Percentiles rank a stretch among this genome's conserved stretches.
Evolutionary conservation across 768 basidiomycete species (phyloP).

Genomic region (Krasilnikovozyma curviuscula): DNA sequence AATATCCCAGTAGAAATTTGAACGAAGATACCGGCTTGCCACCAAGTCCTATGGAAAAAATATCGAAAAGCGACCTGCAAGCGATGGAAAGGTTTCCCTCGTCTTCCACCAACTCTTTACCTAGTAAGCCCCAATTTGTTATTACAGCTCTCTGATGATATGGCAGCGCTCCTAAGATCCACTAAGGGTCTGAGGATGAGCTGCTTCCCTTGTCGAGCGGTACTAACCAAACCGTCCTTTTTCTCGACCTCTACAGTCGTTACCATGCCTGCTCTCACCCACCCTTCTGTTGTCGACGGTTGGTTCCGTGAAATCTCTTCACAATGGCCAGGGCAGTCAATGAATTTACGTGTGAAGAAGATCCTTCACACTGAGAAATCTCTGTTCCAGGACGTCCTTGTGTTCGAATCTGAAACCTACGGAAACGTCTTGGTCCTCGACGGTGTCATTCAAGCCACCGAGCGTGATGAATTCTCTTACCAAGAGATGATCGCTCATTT

Average conservation of each 20-base stretch:
- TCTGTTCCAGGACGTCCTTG: conserved; percentile 86
- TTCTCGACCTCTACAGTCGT: neutral
- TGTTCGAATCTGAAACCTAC: conserved; percentile 86
- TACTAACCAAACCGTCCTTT: no score
- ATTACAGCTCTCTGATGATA: no score
- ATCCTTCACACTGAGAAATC: conserved; percentile 88
- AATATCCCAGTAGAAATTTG: no score
- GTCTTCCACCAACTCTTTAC: no score
- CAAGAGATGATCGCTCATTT: conserved; percentile 98
- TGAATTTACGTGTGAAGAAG: conserved; percentile 47
- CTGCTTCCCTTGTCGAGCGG: no score
- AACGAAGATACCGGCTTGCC: no score
- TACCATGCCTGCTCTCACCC: neutral
- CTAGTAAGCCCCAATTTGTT: no score
- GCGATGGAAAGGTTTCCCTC: no score
- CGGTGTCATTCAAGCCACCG: conserved; percentile 88
- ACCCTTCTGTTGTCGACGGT: conserved; percentile 37
- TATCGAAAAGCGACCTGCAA: no score
- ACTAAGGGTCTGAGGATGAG: no score
- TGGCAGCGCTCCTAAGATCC: no score
- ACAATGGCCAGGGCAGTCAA: conserved; percentile 53
- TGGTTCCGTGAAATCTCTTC: conserved; percentile 91
- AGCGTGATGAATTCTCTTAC: conserved; percentile 97
- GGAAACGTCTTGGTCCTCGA: conserved; percentile 95
- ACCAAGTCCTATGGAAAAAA: no score